These are phyloP conservation scores for Hibiscus trionum DNA, from an alignment of 345 rosid genomes.

Conservation along the genomic window DNA sequence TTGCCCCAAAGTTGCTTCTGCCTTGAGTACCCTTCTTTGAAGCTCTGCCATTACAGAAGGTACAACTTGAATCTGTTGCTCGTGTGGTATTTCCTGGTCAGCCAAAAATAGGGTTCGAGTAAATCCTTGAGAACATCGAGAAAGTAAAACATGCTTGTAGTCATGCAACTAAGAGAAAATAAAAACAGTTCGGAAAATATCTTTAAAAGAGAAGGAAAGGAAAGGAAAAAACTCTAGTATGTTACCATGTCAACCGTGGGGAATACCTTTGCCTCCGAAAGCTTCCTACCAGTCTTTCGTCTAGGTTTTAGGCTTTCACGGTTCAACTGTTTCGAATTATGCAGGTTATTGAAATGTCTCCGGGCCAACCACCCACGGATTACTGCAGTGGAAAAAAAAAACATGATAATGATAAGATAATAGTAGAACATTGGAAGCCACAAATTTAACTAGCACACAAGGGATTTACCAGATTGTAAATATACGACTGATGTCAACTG, in stretches of 20 bases:
- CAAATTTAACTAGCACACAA: neutral
- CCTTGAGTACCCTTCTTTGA: conserved; percentile 55
- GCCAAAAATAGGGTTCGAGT: conserved; percentile 4
- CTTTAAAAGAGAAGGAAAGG: neutral
- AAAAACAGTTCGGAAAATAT: neutral
- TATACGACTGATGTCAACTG: conserved; percentile 40
- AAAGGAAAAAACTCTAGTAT: neutral
- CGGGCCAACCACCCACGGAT: conserved; percentile 86
- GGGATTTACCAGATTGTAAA: conserved; percentile 68
- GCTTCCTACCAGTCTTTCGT: conserved; percentile 37
- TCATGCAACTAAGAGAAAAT: neutral
- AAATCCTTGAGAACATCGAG: neutral
- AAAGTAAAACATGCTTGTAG: neutral
- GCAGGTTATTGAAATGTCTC: conserved; percentile 33
- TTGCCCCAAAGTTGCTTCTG: conserved; percentile 56
- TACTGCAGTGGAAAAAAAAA: conserved; percentile 31
- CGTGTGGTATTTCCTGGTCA: conserved; percentile 46
- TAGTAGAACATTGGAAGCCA: neutral
- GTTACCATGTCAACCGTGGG: neutral
- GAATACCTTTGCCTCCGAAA: conserved; percentile 69
- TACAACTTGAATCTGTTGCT: conserved; percentile 55
- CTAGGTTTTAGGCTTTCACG: conserved; percentile 33
- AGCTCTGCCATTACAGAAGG: conserved; percentile 61
- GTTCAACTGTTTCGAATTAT: conserved; percentile 31
- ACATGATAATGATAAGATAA: conserved; percentile 5